phyloP scores from a whole-genome alignment of 139 green algal genomes.

The Chlamydomonas sphaeroides region DNA sequence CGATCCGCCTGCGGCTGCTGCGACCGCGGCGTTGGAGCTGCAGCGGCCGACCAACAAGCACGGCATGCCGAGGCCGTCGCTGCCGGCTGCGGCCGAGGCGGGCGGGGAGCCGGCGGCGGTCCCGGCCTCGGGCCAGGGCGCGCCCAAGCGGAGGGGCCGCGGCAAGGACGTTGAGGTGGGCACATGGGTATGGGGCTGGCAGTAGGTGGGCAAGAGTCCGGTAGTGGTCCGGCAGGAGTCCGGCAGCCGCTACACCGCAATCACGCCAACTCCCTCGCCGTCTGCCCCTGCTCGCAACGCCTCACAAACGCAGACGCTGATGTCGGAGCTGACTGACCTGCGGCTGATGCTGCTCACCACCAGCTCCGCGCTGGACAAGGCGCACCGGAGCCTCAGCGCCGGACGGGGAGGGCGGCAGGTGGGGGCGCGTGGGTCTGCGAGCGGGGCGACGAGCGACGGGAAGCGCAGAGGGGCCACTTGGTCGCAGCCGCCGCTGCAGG shows the following conservation, averaged over 20 bases:
- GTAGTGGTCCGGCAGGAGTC: too few relatives aligned
- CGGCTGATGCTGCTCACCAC: constrained; percentile 18
- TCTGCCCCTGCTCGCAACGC: too few relatives aligned
- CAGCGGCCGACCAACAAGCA: not conserved
- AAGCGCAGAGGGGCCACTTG: not conserved
- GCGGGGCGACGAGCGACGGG: not conserved
- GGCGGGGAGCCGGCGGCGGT: not conserved
- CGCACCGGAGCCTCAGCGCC: not conserved
- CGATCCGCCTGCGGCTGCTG: not conserved
- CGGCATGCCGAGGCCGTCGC: not conserved
- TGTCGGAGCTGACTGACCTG: constrained; percentile 22
- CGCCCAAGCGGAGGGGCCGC: not conserved
- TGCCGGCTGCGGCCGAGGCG: too few relatives aligned
- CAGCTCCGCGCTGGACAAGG: not conserved
- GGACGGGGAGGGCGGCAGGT: not conserved
- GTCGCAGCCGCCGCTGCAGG: not conserved
- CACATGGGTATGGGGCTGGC: too few relatives aligned
- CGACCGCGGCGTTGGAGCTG: not conserved
- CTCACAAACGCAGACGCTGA: not conserved
- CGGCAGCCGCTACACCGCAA: too few relatives aligned
- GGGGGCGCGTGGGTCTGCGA: not conserved
- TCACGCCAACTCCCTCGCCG: too few relatives aligned
- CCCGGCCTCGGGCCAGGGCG: not conserved
- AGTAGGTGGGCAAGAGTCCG: too few relatives aligned
- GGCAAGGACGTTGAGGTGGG: not conserved